A percentile compares a stretch with the other conserved stretches of the same genome.
Evolutionary conservation across 371 early-diverging fungal species (phyloP).

Genomic region (Mortierella sp.): DNA sequence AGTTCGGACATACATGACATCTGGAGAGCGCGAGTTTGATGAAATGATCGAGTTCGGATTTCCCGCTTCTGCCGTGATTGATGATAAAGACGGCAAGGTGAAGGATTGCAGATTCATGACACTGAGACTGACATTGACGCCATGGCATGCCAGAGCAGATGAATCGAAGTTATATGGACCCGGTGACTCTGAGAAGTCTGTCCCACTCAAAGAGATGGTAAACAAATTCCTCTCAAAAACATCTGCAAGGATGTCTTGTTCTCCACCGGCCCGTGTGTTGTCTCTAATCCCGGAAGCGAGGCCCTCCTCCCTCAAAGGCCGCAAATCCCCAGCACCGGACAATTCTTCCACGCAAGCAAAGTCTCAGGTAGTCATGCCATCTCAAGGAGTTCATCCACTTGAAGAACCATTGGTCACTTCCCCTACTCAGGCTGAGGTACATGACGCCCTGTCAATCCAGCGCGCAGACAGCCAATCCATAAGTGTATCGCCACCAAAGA

Average conservation of each 20-base stretch:
- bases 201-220: conserved; percentile 32
- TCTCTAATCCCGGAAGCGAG: background rate
- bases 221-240: conserved; percentile 43
- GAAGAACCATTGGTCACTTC: background rate
- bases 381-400: background rate
- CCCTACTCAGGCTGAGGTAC: background rate
- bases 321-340: conserved; percentile 5
- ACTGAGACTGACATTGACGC: conserved; percentile 47
- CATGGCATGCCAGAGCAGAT: conserved; percentile 53
- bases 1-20: conserved; percentile 18
- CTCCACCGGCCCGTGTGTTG: conserved; percentile 18
- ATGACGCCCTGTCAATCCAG: background rate
- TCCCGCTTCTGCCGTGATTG: conserved; percentile 19
- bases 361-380: background rate
- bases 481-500: conserved; percentile 4
- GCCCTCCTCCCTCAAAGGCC: background rate
- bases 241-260: conserved; percentile 23
- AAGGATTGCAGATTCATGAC: conserved; percentile 38
- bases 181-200: conserved; percentile 8
- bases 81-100: conserved; percentile 16
- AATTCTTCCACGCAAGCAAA: background rate
- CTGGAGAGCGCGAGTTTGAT: conserved; percentile 31
- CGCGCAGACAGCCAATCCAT: background rate
- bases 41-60: conserved; percentile 46
- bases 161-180: conserved; percentile 42